Evolutionary conservation across 116 monocot species (phyloP), one percentile per base, ranked within the genome.

Genomic region (Iris pallida): DNA sequence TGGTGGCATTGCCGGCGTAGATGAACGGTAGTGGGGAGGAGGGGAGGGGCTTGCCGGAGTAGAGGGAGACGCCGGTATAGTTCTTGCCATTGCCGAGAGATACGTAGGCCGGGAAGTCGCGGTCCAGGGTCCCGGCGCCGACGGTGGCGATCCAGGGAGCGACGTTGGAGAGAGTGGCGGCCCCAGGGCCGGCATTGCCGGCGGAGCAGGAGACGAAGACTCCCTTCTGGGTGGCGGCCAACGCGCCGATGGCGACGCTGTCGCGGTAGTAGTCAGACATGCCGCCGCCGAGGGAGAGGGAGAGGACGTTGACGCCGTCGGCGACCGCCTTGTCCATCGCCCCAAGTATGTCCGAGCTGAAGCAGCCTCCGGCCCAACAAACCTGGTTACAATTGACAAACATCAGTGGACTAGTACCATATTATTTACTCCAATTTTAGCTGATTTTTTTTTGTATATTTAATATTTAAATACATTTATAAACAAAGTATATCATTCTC

Each of bases 331-430:
- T 69, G 59, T 97, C 93, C 72, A 97, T 69, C 41, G 82, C 97
- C 4, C 87, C 86, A 20, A 97, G 83, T 8, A 97, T 92, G 65
- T 97, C 97, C 12, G 93, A 92, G 76, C 90, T 88, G 68, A 89
- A 87, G 72, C 97, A 97, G 0, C 93, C 97, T 11, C 85, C 86
- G 1, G 43, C 12, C 94, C 94, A 94, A 3, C 30, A 30, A 30
- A 30, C 30, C 30, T 30, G 3, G 30, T 30, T 30, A 30, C 30
- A 30, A 30, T 30, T 30, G 3, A 1, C 30, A 30, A 30, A 30
- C 30, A 30, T 3, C 30, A 30, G 2, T 30, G 30, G 30, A 30
- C 3, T 30, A 30, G 30, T 30, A 30, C 30, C 30, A 30, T n/a
- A n/a, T 3, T 30, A 30, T 30, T 30, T 30, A 30, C 30, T 30